A percentile compares a stretch with the other conserved stretches of the same genome.
phyloP scores from a whole-genome alignment of 352 stramenopile genomes.

The Hyphochytrium catenoides region DNA sequence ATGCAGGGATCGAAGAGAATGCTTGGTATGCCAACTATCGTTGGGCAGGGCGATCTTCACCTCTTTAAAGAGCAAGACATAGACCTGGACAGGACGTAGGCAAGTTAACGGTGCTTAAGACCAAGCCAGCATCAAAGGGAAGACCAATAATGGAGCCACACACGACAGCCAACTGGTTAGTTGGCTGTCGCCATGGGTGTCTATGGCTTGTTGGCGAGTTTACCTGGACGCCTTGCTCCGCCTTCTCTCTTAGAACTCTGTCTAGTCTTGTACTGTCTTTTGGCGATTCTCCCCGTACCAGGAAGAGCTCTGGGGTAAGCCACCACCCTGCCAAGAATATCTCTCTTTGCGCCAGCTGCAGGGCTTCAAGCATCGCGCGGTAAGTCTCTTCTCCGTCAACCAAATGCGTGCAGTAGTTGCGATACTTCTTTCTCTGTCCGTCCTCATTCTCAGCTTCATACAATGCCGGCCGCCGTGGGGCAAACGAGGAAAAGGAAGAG shows the following conservation, averaged over 20 bases:
- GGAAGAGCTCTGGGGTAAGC: constrained; percentile 53
- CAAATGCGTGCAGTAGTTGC: too few relatives aligned
- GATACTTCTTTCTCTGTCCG: too few relatives aligned
- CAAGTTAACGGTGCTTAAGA: too few relatives aligned
- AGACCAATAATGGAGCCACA: too few relatives aligned
- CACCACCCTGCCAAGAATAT: constrained; percentile 76
- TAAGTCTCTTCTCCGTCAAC: constrained; percentile 48
- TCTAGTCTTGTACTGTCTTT: constrained; percentile 38
- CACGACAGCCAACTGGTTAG: neutral
- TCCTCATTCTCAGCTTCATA: too few relatives aligned
- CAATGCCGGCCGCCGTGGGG: too few relatives aligned
- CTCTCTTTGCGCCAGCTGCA: constrained; percentile 35
- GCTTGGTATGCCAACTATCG: constrained; percentile 6
- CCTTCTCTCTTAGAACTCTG: constrained; percentile 30
- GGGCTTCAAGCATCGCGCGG: constrained; percentile 33
- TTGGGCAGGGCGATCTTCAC: constrained; percentile 7
- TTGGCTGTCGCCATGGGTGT: too few relatives aligned
- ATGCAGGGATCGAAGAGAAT: constrained; percentile 4
- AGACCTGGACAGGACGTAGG: constrained; percentile 8
- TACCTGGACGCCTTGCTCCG: constrained; percentile 39
- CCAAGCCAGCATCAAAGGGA: too few relatives aligned
- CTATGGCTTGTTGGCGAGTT: neutral
- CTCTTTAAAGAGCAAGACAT: constrained; percentile 11
- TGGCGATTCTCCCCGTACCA: constrained; percentile 28
- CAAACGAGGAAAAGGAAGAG: too few relatives aligned